Conservation (phyloP, 2,329 filamentous ascomycete species). For the Diplodia corticola region DNA sequence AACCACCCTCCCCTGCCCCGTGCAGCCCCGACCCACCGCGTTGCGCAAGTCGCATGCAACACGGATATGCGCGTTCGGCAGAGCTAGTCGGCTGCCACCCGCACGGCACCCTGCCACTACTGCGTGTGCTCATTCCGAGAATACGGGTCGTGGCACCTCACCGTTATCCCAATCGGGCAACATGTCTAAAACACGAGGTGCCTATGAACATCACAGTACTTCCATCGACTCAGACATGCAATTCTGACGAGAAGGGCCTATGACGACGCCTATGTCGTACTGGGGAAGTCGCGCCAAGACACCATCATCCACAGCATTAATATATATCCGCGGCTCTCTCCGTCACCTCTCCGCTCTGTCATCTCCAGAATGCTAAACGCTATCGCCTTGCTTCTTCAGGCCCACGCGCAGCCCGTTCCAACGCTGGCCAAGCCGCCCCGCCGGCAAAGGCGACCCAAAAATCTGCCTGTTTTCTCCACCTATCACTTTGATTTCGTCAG, state of each 20-base stretch:
- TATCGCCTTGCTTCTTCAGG: not conserved
- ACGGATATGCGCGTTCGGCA: too few species aligned
- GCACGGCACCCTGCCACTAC: too few species aligned
- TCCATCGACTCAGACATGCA: too few species aligned
- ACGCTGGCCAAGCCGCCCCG: too few species aligned
- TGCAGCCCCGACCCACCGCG: not conserved
- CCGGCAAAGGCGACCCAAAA: not conserved
- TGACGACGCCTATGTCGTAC: not conserved
- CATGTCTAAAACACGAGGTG: too few species aligned
- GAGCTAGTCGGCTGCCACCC: too few species aligned
- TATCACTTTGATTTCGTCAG: constrained; percentile 10
- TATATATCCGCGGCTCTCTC: not conserved
- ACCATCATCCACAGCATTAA: not conserved
- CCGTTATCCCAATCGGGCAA: too few species aligned
- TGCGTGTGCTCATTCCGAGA: too few species aligned
- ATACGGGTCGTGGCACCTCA: too few species aligned
- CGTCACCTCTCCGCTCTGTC: not conserved
- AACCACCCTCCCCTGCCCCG: not conserved
- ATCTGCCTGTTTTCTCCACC: not conserved
- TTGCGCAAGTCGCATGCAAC: too few species aligned
- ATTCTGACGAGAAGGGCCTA: not conserved
- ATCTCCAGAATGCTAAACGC: not conserved
- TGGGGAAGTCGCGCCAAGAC: not conserved
- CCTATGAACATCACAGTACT: too few species aligned
- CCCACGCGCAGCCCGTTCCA: not conserved